Evolutionary conservation across 768 basidiomycete species (phyloP).

Genomic region (Glaciozyma antarctica): DNA sequence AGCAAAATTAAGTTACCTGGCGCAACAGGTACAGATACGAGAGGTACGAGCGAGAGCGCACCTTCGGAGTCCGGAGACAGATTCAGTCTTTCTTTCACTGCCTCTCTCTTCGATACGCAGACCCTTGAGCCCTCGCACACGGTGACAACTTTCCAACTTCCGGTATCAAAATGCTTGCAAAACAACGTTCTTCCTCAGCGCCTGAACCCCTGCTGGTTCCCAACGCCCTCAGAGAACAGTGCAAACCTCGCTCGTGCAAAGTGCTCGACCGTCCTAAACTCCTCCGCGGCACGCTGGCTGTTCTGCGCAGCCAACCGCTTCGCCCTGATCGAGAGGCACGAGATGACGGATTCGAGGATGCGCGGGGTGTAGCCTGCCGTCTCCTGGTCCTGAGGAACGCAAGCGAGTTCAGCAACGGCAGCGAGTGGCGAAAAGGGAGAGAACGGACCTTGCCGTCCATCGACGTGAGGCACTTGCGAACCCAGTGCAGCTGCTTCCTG

Average conservation of each 20-base stretch:
- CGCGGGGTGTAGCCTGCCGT: constrained; percentile 9
- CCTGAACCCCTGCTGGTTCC: background rate
- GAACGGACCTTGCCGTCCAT: constrained; percentile 22
- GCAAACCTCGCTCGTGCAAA: constrained; percentile 17
- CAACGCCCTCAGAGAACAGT: constrained; percentile 2
- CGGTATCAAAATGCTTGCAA: no score
- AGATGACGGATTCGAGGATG: constrained; percentile 16
- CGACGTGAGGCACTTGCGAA: constrained; percentile 9
- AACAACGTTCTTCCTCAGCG: no score
- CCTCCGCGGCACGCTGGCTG: constrained; percentile 12
- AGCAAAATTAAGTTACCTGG: no score
- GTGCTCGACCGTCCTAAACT: constrained; percentile 16
- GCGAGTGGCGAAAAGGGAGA: background rate
- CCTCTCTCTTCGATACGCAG: no score
- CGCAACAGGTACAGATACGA: no score
- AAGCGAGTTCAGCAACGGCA: background rate
- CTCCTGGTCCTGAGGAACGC: constrained; percentile 14
- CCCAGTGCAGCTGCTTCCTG: constrained; percentile 11
- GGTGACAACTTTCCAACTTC: no score
- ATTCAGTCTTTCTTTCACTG: no score
- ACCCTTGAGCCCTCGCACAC: no score
- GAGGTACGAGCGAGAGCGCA: no score
- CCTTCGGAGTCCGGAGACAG: no score
- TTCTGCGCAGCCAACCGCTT: background rate
- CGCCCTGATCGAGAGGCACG: constrained; percentile 7